phyloP scores from a whole-genome alignment of 2,329 filamentous ascomycete genomes.

The Chalaropsis ovoidea region DNA sequence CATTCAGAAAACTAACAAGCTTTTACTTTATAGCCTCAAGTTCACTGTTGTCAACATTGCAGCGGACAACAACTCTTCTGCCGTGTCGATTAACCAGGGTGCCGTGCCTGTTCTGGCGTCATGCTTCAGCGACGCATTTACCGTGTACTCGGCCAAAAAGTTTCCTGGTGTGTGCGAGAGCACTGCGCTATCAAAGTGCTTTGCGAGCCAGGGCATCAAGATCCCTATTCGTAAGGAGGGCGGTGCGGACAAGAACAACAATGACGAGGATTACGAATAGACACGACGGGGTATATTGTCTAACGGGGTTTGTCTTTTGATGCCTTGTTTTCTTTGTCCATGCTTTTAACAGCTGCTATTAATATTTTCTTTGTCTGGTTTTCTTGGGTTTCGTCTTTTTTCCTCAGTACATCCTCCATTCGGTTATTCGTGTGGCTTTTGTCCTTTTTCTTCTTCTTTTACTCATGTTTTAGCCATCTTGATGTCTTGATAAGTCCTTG shows the following conservation, averaged over 20 bases:
- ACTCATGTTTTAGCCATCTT: too few relatives aligned
- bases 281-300: background rate
- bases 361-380: background rate
- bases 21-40: constrained; percentile 39
- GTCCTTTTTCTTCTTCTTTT: too few relatives aligned
- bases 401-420: background rate
- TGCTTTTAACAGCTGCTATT: background rate
- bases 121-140: constrained; percentile 79
- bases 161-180: constrained; percentile 96
- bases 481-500: too few relatives aligned
- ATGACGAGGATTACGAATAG: constrained; percentile 42
- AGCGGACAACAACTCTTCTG: constrained; percentile 33
- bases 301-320: background rate
- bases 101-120: constrained; percentile 74
- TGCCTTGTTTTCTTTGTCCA: background rate
- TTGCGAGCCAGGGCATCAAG: constrained; percentile 89
- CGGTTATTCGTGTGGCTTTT: background rate
- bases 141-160: constrained; percentile 93
- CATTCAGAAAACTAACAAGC: background rate
- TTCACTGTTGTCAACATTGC: constrained; percentile 74
- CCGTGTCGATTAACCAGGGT: constrained; percentile 54
- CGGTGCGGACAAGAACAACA: constrained; percentile 36
- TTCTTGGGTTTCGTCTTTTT: background rate
- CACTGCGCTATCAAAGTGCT: constrained; percentile 80
- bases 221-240: constrained; percentile 91